Percentiles rank a stretch among this genome's conserved stretches.
Conservation (phyloP, 257 asterid species). For the Penstemon eatonii region DNA sequence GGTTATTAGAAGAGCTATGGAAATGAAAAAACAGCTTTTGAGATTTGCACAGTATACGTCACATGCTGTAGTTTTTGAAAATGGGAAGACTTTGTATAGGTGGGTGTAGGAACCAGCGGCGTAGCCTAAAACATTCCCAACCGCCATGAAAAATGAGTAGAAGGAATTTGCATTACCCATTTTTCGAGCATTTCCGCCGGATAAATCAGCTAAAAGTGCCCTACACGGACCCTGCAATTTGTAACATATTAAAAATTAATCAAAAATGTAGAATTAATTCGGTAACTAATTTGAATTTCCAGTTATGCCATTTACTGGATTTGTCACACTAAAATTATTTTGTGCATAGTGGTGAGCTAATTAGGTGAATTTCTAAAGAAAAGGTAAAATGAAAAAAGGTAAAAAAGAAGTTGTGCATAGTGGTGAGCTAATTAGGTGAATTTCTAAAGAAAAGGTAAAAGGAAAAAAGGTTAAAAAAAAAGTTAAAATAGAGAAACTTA, state of each 20-base stretch:
- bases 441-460: too few species aligned
- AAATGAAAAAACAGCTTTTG: slow-evolving; percentile 73
- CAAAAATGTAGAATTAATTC: too few species aligned
- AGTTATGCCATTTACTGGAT: too few species aligned
- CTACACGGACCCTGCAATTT: slow-evolving; percentile 85
- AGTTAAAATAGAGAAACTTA: too few species aligned
- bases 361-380: too few species aligned
- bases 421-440: too few species aligned
- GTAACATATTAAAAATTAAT: background rate
- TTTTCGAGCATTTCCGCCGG: slow-evolving; percentile 54
- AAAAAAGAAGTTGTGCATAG: too few species aligned
- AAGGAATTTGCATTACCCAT: slow-evolving; percentile 60
- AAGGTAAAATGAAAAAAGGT: too few species aligned
- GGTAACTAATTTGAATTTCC: too few species aligned
- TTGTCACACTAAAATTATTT: too few species aligned
- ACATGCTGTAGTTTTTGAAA: slow-evolving; percentile 74
- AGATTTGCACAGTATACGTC: slow-evolving; percentile 88
- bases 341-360: too few species aligned
- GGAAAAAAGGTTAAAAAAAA: too few species aligned
- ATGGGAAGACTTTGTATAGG: slow-evolving; percentile 66
- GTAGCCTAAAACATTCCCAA: slow-evolving; percentile 80
- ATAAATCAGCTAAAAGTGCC: slow-evolving; percentile 78
- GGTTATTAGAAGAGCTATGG: slow-evolving; percentile 53
- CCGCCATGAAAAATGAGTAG: slow-evolving; percentile 92
- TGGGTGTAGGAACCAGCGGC: slow-evolving; percentile 79